Evolutionary conservation across 148 eudicot genomes (phyloP).

Genomic region (Rhododendron kiyosumense): DNA sequence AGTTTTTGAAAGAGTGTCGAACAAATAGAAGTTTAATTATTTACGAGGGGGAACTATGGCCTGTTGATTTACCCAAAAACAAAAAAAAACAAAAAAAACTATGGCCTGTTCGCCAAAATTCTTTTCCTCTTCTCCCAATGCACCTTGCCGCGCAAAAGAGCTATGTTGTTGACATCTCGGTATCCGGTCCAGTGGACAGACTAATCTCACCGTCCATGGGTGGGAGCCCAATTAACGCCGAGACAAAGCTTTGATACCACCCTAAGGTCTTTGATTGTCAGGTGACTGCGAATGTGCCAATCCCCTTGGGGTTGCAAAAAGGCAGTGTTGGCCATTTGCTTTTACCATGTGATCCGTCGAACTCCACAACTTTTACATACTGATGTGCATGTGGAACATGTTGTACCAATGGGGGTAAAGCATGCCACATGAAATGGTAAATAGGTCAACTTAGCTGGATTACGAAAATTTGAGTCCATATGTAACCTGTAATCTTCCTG

Average conservation of each 20-base stretch:
- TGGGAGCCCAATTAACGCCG: neutral
- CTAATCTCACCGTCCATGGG: neutral
- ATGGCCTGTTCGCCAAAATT: neutral
- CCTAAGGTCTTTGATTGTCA: neutral
- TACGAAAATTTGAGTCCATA: neutral
- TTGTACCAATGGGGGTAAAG: neutral
- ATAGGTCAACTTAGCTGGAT: neutral
- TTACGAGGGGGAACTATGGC: neutral
- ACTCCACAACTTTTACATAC: neutral
- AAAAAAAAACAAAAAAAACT: too few species aligned
- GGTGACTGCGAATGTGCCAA: neutral
- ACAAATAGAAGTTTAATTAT: neutral
- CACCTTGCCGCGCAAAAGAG: neutral
- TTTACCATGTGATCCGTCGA: neutral
- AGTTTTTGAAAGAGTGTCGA: neutral
- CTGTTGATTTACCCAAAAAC: too few species aligned
- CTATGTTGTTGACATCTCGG: neutral
- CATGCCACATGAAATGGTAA: neutral
- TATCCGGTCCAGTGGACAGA: neutral
- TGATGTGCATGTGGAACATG: neutral
- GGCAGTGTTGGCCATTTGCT: neutral
- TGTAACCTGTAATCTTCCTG: neutral
- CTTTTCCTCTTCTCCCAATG: neutral
- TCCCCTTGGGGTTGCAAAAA: neutral
- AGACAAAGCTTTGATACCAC: neutral